Conservation (phyloP, 495 filamentous ascomycete species). For the Podospora fimiseda region DNA sequence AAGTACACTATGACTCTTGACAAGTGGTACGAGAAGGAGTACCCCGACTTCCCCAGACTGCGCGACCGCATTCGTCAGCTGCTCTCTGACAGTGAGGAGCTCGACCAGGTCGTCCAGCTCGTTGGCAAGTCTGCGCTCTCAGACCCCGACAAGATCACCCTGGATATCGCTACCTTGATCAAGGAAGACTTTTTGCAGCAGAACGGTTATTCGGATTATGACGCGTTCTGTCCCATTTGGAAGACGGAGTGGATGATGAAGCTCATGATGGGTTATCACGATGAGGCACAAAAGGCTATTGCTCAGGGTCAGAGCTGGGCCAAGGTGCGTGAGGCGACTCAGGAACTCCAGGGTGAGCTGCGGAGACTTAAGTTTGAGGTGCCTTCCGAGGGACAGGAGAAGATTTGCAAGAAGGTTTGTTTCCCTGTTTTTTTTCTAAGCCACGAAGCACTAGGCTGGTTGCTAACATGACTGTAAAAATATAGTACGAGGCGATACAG, state of each 20-base stretch:
- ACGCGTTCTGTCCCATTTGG: conserved; percentile 98
- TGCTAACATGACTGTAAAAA: conserved; percentile 7
- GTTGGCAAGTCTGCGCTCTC: conserved; percentile 96
- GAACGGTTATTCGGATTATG: conserved; percentile 98
- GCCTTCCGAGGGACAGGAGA: conserved; percentile 68
- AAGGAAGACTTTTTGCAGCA: conserved; percentile 99
- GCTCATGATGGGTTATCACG: conserved; percentile 94
- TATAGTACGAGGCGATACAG: conserved; percentile 80
- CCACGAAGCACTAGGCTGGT: too few relatives aligned
- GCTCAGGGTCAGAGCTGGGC: conserved; percentile 82
- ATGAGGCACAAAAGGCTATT: conserved; percentile 94
- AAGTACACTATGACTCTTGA: conserved; percentile 88
- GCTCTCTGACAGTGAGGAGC: conserved; percentile 87
- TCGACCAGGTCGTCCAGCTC: conserved; percentile 97
- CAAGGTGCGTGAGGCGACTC: conserved; percentile 86
- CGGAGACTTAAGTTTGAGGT: conserved; percentile 95
- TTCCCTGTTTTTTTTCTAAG: neutral
- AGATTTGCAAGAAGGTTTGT: conserved; percentile 68
- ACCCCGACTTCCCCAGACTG: conserved; percentile 87
- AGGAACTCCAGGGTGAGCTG: conserved; percentile 74
- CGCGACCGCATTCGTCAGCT: conserved; percentile 90
- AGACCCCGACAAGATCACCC: conserved; percentile 96
- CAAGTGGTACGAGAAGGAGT: conserved; percentile 86
- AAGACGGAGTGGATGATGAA: conserved; percentile 99
- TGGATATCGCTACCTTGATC: conserved; percentile 83